phyloP scores from a whole-genome alignment of 2,329 filamentous ascomycete genomes.

The Achaetomium macrosporum region DNA sequence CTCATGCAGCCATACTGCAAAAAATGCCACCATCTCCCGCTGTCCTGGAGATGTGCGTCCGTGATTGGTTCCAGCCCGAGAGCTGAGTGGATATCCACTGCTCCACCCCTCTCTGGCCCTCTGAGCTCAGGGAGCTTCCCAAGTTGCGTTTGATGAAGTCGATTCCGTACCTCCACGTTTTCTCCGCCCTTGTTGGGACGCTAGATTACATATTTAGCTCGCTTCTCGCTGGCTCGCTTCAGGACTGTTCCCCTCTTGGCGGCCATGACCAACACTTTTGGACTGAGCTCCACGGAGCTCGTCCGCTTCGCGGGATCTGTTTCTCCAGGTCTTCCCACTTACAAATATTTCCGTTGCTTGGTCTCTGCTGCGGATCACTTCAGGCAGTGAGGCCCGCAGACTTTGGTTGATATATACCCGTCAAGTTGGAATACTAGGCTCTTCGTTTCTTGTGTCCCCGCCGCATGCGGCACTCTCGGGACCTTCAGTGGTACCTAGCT shows the following conservation, averaged over 20 bases:
- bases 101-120: constrained; percentile 14
- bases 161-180: constrained; percentile 6
- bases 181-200: neutral
- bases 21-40: constrained; percentile 15
- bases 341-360: neutral
- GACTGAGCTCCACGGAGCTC: constrained; percentile 8
- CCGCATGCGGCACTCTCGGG: too few relatives aligned
- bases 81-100: constrained; percentile 16
- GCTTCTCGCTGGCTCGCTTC: neutral
- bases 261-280: constrained; percentile 8
- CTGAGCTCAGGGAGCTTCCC: constrained; percentile 5
- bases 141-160: constrained; percentile 4
- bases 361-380: neutral
- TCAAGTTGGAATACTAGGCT: too few relatives aligned
- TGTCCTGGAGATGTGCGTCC: constrained; percentile 10
- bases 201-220: constrained; percentile 8
- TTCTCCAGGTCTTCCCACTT: neutral
- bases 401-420: neutral
- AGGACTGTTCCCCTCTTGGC: neutral
- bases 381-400: neutral
- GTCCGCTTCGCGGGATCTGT: neutral
- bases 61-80: constrained; percentile 19
- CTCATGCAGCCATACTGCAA: constrained; percentile 14
- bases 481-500: neutral
- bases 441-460: too few relatives aligned